Conservation (phyloP, 176 grass and related monocot genomes). For the Carex kokanica region DNA sequence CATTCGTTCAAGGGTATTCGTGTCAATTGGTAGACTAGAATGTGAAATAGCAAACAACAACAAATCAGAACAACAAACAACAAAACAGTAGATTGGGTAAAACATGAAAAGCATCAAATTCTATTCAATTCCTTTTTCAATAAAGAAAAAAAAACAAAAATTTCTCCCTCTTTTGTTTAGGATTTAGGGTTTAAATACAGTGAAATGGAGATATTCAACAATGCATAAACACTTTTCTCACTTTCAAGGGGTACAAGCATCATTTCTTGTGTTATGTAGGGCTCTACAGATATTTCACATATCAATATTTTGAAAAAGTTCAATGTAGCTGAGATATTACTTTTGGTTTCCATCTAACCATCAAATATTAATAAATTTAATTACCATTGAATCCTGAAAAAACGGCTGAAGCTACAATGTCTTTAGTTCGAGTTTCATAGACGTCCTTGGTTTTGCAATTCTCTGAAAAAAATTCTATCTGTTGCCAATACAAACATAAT, state of each 20-base stretch:
- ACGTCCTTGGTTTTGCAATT: constrained; percentile 56
- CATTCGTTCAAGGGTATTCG: background rate
- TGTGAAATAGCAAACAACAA: background rate
- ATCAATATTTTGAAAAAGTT: too few relatives aligned
- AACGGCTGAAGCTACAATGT: constrained; percentile 67
- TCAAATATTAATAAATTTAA: background rate
- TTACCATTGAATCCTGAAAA: constrained; percentile 84
- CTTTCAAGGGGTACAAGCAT: too few relatives aligned
- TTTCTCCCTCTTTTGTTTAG: background rate
- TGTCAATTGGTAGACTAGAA: background rate
- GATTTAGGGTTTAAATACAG: too few relatives aligned
- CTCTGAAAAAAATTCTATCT: constrained; percentile 75
- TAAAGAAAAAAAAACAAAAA: background rate
- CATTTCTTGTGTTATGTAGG: too few relatives aligned
- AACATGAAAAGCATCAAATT: constrained; percentile 5
- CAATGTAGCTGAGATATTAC: too few relatives aligned
- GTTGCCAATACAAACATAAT: background rate
- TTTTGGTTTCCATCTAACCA: background rate
- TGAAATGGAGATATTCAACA: background rate
- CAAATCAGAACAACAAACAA: too few relatives aligned
- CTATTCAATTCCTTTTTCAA: background rate
- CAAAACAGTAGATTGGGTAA: background rate
- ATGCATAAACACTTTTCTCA: too few relatives aligned
- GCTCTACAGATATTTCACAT: too few relatives aligned
- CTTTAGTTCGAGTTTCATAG: constrained; percentile 65